Evolutionary conservation across 2,329 filamentous ascomycete genomes (phyloP).

Genomic region (Penicillium capsulatum): DNA sequence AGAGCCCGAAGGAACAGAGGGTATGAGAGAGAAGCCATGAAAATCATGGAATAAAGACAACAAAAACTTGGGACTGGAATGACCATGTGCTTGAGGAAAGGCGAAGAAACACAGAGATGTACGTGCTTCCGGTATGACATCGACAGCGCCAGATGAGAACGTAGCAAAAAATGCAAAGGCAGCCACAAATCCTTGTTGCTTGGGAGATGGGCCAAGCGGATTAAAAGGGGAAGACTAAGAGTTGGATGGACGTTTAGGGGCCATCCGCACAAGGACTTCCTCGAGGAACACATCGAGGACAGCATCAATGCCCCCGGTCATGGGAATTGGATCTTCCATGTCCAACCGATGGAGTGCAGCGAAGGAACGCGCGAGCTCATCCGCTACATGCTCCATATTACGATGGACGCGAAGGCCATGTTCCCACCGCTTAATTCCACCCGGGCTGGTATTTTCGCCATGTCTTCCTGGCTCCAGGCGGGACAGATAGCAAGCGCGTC

Average conservation of each 20-base stretch:
- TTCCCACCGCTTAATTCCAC: slow-evolving; percentile 17
- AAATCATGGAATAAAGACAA: too few relatives aligned
- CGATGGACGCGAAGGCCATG: slow-evolving; percentile 20
- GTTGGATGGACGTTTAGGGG: slow-evolving; percentile 55
- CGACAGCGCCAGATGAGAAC: slow-evolving; percentile 4
- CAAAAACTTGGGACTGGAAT: too few relatives aligned
- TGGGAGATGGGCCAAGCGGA: neutral
- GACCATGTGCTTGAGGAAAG: too few relatives aligned
- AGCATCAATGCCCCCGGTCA: slow-evolving; percentile 84
- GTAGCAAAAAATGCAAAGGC: too few relatives aligned
- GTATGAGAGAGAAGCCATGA: slow-evolving; percentile 1
- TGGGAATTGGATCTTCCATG: slow-evolving; percentile 79
- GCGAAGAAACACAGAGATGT: too few relatives aligned
- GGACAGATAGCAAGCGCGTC: slow-evolving; percentile 61
- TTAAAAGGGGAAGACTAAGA: neutral
- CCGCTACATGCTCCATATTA: slow-evolving; percentile 53
- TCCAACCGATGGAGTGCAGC: slow-evolving; percentile 88
- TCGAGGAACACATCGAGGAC: slow-evolving; percentile 91
- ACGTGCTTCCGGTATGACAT: neutral
- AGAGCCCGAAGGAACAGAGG: too few relatives aligned
- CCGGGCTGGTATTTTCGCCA: slow-evolving; percentile 19
- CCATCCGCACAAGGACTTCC: slow-evolving; percentile 86
- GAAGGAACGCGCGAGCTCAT: slow-evolving; percentile 77
- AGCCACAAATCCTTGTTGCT: too few relatives aligned
- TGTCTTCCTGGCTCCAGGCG: slow-evolving; percentile 29